A percentile compares a stretch with the other conserved stretches of the same genome.
Evolutionary conservation across 2,329 filamentous ascomycete species (phyloP).

Genomic region (Trichophyton rubrum): DNA sequence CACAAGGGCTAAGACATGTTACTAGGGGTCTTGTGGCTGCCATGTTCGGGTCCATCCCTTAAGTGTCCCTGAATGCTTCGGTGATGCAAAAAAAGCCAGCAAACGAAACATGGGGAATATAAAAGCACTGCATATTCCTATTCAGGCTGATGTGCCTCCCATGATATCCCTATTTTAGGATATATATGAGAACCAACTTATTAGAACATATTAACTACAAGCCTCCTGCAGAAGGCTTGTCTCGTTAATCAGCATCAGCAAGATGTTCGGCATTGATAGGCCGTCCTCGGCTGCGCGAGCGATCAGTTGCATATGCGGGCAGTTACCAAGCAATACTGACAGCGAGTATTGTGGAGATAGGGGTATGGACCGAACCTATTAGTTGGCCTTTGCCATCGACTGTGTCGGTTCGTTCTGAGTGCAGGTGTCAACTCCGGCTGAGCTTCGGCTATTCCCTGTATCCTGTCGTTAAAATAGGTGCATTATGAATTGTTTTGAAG

Average conservation of each 20-base stretch:
- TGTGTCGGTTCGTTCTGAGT: neutral
- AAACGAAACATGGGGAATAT: neutral
- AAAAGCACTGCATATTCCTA: too few species aligned
- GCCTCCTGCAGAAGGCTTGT: neutral
- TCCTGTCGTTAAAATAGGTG: neutral
- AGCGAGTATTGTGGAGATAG: neutral
- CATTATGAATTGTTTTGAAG: neutral
- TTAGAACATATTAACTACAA: neutral
- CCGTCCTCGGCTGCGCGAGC: neutral
- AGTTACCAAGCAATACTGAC: neutral
- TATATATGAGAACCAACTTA: too few species aligned
- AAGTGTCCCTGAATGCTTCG: neutral
- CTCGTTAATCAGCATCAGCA: neutral
- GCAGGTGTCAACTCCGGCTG: too few species aligned
- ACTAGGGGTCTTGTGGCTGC: neutral
- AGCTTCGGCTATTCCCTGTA: neutral
- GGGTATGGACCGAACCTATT: neutral
- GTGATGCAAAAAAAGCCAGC: neutral
- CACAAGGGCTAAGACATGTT: neutral
- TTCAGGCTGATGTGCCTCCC: too few species aligned
- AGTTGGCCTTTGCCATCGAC: neutral
- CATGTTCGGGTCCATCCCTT: neutral
- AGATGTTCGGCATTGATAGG: neutral
- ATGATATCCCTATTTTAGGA: too few species aligned
- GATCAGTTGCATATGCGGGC: neutral